Percentiles rank a stretch among this genome's conserved stretches.
Conservation (phyloP, 371 early-diverging fungal species). For the Rhizopus stolonifer region DNA sequence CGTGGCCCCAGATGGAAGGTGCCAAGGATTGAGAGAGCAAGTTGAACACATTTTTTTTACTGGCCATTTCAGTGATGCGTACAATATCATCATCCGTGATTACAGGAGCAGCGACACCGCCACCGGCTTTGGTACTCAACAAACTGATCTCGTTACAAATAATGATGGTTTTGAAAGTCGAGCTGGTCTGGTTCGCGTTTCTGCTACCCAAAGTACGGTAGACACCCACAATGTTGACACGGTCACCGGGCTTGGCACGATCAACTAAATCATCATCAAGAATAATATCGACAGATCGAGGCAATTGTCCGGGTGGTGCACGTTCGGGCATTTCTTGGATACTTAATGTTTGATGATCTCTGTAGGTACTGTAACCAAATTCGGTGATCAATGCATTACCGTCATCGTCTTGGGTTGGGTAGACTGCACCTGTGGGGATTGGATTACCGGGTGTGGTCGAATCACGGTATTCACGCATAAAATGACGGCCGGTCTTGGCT, state of each 20-base stretch:
- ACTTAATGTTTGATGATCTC: slow-evolving; percentile 94
- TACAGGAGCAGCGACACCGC: slow-evolving; percentile 55
- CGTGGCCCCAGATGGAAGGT: slow-evolving; percentile 98
- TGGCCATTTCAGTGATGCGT: slow-evolving; percentile 79
- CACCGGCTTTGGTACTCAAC: slow-evolving; percentile 76
- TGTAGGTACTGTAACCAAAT: slow-evolving; percentile 92
- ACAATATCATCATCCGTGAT: slow-evolving; percentile 82
- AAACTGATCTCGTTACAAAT: slow-evolving; percentile 89
- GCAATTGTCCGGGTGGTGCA: slow-evolving; percentile 97
- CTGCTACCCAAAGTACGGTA: slow-evolving; percentile 88
- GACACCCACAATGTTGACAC: slow-evolving; percentile 95
- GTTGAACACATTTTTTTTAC: slow-evolving; percentile 76
- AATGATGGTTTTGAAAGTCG: slow-evolving; percentile 89
- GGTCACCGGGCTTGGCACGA: slow-evolving; percentile 97
- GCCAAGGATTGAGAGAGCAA: slow-evolving; percentile 89
- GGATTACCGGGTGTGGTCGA: slow-evolving; percentile 55
- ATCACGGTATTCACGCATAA: slow-evolving; percentile 91
- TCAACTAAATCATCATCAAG: slow-evolving; percentile 98
- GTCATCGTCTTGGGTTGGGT: slow-evolving; percentile 90
- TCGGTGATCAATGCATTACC: slow-evolving; percentile 93
- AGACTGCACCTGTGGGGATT: slow-evolving; percentile 71
- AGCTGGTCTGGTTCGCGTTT: slow-evolving; percentile 74
- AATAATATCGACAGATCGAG: slow-evolving; percentile 96
- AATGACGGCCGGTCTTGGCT: slow-evolving; percentile 81
- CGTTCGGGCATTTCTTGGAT: slow-evolving; percentile 99